A percentile compares a stretch with the other conserved stretches of the same genome.
Evolutionary conservation across 2,329 filamentous ascomycete species (phyloP).

Genomic region (Rhynchosporium agropyri): DNA sequence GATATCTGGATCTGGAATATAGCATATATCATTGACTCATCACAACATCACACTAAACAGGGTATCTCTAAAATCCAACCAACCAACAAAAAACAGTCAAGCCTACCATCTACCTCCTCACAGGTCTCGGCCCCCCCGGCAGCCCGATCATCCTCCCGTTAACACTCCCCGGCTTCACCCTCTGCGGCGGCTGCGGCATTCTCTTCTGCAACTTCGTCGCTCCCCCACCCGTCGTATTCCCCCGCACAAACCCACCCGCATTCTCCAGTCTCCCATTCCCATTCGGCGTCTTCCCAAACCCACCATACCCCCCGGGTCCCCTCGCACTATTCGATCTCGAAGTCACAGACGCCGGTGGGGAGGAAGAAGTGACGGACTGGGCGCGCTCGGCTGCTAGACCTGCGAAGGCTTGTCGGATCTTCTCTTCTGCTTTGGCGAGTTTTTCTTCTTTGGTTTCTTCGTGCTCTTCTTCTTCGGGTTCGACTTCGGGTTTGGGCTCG

Average conservation of each 20-base stretch:
- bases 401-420: constrained; percentile 20
- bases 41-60: too few species aligned
- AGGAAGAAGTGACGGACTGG: neutral
- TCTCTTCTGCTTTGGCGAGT: constrained; percentile 17
- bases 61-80: too few species aligned
- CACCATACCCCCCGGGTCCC: constrained; percentile 2
- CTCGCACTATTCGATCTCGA: neutral
- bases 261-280: constrained; percentile 1
- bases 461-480: constrained; percentile 17
- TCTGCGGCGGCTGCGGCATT: neutral
- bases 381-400: constrained; percentile 15
- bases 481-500: neutral
- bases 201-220: neutral
- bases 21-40: too few species aligned
- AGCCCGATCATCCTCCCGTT: constrained; percentile 6
- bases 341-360: neutral
- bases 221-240: constrained; percentile 15
- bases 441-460: constrained; percentile 17
- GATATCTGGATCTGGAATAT: too few species aligned
- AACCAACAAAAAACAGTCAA: too few species aligned
- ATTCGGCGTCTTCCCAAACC: neutral
- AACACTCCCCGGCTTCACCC: constrained; percentile 1
- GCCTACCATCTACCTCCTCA: neutral
- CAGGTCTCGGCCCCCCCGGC: constrained; percentile 13
- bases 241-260: neutral